Percentiles rank a stretch among this genome's conserved stretches.
These are phyloP conservation scores for Solanum paucissectum DNA, from an alignment of 257 asterid genomes.

Conservation along the genomic window DNA sequence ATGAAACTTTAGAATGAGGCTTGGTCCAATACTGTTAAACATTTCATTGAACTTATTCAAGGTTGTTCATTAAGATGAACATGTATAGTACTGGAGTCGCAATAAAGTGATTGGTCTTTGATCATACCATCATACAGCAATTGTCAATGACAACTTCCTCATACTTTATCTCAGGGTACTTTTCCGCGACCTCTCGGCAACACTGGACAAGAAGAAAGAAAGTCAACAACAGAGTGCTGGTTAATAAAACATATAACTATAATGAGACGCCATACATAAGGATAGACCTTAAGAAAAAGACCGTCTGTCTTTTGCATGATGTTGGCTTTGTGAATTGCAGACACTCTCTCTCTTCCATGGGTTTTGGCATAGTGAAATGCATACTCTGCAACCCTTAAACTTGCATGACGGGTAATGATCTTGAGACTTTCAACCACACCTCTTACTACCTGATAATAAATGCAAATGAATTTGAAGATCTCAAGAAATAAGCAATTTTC, in stretches of 20 bases:
- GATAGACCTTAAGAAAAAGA: conserved; percentile 82
- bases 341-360: conserved; percentile 86
- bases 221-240: conserved; percentile 11
- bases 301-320: conserved; percentile 99
- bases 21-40: neutral
- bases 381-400: conserved; percentile 92
- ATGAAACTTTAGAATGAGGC: neutral
- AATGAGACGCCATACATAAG: neutral
- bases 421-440: conserved; percentile 98
- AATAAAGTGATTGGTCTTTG: neutral
- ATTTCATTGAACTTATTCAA: neutral
- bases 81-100: neutral
- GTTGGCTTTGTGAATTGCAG: conserved; percentile 97
- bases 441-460: conserved; percentile 63
- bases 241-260: neutral
- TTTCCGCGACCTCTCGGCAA: conserved; percentile 92
- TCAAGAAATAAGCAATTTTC: neutral
- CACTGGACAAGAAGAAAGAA: conserved; percentile 46
- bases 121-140: conserved; percentile 86
- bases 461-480: conserved; percentile 2
- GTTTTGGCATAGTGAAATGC: conserved; percentile 90
- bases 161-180: conserved; percentile 74
- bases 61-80: neutral
- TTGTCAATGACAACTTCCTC: conserved; percentile 97
- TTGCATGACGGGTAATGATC: conserved; percentile 93